Evolutionary conservation across 2,329 filamentous ascomycete species (phyloP).

Genomic region (Cladophialophora immunda): DNA sequence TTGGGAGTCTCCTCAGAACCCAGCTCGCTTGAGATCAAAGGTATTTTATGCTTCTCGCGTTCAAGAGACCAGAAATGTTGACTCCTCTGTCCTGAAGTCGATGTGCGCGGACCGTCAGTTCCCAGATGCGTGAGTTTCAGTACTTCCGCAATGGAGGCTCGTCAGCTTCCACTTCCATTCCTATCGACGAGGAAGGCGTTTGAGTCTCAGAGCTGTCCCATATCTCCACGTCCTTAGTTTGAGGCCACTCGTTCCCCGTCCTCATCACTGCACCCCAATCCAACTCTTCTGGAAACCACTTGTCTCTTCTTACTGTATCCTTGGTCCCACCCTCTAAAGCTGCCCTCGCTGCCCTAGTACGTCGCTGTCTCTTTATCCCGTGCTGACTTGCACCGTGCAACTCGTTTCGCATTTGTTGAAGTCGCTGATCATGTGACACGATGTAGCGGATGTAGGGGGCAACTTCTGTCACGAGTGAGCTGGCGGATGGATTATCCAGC

Average conservation of each 20-base stretch:
- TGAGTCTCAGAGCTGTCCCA: not conserved
- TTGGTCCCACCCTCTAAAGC: constrained; percentile 79
- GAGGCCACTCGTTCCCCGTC: constrained; percentile 64
- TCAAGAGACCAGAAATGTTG: not conserved
- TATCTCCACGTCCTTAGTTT: constrained; percentile 35
- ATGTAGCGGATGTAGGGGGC: constrained; percentile 92
- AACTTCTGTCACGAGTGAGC: constrained; percentile 75
- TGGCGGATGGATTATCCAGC: constrained; percentile 73
- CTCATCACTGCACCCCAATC: constrained; percentile 69
- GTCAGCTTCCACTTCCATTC: constrained; percentile 9
- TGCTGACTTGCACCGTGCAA: constrained; percentile 68
- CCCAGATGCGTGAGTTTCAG: not conserved
- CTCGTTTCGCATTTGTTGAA: constrained; percentile 73
- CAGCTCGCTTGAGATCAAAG: not conserved
- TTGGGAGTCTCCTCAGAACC: not conserved
- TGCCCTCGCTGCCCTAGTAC: constrained; percentile 76
- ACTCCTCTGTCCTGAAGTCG: not conserved
- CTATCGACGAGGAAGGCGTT: constrained; percentile 24
- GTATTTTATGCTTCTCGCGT: not conserved
- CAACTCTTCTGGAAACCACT: constrained; percentile 72
- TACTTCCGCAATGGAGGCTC: not conserved
- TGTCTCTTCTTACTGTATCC: constrained; percentile 71
- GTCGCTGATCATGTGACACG: constrained; percentile 74
- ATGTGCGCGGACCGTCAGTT: not conserved
- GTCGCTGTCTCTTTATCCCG: constrained; percentile 64